phyloP scores from a whole-genome alignment of 768 basidiomycete species.

The Lactifluus piperatus region DNA sequence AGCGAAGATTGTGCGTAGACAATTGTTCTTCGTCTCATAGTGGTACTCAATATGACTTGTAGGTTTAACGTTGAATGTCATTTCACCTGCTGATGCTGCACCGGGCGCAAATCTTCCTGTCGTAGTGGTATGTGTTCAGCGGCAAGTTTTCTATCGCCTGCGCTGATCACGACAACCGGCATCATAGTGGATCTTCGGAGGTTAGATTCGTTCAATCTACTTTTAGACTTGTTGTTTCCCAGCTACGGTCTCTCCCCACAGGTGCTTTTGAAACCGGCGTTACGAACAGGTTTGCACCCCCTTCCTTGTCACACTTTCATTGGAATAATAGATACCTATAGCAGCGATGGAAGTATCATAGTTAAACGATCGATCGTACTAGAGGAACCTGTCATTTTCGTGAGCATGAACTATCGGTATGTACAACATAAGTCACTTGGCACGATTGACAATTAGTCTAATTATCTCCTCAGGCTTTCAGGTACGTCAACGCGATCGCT shows the following conservation, averaged over 20 bases:
- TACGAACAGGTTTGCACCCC: not conserved
- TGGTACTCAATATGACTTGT: not conserved
- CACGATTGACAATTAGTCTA: not conserved
- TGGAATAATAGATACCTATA: not conserved
- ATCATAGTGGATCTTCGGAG: conserved; percentile 22
- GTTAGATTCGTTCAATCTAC: not conserved
- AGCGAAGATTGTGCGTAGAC: conserved; percentile 20
- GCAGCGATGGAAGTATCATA: conserved; percentile 5
- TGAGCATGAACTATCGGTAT: conserved; percentile 24
- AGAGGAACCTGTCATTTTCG: conserved; percentile 21
- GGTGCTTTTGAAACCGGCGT: not conserved
- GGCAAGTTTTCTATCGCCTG: not conserved
- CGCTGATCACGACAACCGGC: not conserved
- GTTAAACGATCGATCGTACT: conserved; percentile 23
- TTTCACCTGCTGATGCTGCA: conserved; percentile 11
- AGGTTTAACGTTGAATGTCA: conserved; percentile 21
- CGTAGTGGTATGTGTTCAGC: conserved; percentile 19
- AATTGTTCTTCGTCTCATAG: not conserved
- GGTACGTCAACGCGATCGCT: not conserved
- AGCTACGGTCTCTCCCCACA: not conserved
- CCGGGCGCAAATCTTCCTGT: conserved; percentile 19
- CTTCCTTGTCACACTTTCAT: too few species aligned
- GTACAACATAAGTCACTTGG: not conserved
- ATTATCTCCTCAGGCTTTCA: not conserved
- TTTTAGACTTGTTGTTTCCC: not conserved